Percentiles rank a stretch among this genome's conserved stretches.
Conservation (phyloP, 2,329 filamentous ascomycete species). For the Acrocalymma vagum region DNA sequence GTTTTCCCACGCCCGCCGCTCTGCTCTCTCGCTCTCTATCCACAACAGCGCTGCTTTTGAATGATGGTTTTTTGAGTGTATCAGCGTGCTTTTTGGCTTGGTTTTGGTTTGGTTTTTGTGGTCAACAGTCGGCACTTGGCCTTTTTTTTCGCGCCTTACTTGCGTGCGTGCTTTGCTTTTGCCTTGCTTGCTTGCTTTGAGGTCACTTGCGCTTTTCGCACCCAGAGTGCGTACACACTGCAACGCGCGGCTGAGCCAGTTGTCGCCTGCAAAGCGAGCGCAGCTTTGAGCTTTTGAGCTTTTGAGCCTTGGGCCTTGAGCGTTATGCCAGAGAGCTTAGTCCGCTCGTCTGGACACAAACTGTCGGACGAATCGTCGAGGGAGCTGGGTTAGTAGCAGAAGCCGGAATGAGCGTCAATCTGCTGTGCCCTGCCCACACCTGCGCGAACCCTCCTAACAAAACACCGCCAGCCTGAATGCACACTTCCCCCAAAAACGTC, state of each 20-base stretch:
- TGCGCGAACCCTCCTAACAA: conserved; percentile 34
- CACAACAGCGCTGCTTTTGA: conserved; percentile 35
- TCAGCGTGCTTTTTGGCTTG: too few relatives aligned
- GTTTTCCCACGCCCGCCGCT: conserved; percentile 34
- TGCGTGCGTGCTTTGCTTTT: conserved; percentile 40
- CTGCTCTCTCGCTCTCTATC: conserved; percentile 37
- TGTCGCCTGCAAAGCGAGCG: conserved; percentile 28
- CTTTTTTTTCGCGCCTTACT: conserved; percentile 44
- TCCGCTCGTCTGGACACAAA: conserved; percentile 30
- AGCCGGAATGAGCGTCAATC: conserved; percentile 41
- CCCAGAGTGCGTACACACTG: conserved; percentile 41
- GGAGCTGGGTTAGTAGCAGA: conserved; percentile 46
- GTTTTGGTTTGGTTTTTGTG: conserved; percentile 39
- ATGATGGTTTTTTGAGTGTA: too few relatives aligned
- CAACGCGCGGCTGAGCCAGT: conserved; percentile 27
- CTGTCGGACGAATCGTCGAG: conserved; percentile 27
- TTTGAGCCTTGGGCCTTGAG: conserved; percentile 29
- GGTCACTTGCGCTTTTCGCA: conserved; percentile 48
- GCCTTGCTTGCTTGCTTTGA: conserved; percentile 47
- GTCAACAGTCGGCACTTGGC: conserved; percentile 40
- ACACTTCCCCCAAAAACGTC: conserved; percentile 42
- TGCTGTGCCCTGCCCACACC: conserved; percentile 33
- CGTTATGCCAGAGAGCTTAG: conserved; percentile 28
- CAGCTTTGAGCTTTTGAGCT: conserved; percentile 26
- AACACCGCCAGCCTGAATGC: conserved; percentile 41